These are phyloP conservation scores for Neurospora crassa DNA, from an alignment of 2,329 filamentous ascomycete species.

Conservation along the genomic window DNA sequence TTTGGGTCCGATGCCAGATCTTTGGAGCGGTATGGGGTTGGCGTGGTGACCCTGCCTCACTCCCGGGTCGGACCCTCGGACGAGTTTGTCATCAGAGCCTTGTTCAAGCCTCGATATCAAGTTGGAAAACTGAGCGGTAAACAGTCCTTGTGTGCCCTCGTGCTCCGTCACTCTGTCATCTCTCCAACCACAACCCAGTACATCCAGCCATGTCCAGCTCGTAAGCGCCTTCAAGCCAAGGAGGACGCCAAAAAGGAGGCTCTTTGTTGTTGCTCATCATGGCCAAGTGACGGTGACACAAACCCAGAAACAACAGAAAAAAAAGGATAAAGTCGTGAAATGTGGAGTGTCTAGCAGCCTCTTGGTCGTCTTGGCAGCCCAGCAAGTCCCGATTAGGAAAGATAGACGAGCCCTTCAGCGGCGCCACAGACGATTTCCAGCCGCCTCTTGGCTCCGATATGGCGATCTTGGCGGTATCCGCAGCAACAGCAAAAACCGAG, in stretches of 20 bases:
- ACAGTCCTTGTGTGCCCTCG: not conserved
- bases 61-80: not conserved
- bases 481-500: conserved; percentile 1
- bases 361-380: not conserved
- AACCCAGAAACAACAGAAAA: not conserved
- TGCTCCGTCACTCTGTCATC: not conserved
- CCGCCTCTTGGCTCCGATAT: conserved; percentile 8
- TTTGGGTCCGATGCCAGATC: not conserved
- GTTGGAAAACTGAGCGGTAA: not conserved
- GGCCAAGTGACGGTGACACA: not conserved
- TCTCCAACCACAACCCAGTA: not conserved
- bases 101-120: not conserved
- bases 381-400: conserved; percentile 12
- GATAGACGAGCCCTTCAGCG: conserved; percentile 19
- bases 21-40: not conserved
- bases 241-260: not conserved
- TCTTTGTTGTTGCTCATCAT: not conserved
- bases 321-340: not conserved
- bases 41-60: not conserved
- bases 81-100: not conserved
- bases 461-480: not conserved
- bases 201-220: not conserved
- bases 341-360: not conserved
- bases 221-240: not conserved
- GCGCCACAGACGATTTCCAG: conserved; percentile 12